Evolutionary conservation across 371 early-diverging fungal species (phyloP).

Genomic region (Phascolomyces articulosus): DNA sequence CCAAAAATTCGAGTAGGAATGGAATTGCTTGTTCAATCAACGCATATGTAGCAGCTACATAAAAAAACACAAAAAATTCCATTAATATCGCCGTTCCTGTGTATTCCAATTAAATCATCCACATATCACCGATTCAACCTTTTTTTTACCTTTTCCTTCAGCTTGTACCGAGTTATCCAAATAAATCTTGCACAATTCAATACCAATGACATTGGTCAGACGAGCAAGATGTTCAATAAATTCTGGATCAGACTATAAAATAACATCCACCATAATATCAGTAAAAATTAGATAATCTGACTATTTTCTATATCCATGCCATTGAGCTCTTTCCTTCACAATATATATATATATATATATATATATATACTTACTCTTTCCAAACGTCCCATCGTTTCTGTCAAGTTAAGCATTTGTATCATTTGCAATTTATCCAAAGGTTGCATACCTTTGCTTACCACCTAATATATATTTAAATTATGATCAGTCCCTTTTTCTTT

Average conservation of each 20-base stretch:
- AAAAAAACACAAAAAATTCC: neutral
- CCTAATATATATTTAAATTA: slow-evolving; percentile 26
- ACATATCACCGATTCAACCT: neutral
- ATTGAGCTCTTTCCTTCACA: too few relatives aligned
- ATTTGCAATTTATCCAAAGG: slow-evolving; percentile 86
- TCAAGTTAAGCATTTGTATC: slow-evolving; percentile 78
- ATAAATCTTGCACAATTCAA: slow-evolving; percentile 83
- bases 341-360: neutral
- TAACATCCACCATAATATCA: neutral
- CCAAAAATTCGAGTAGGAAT: slow-evolving; percentile 70
- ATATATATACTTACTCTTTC: slow-evolving; percentile 41
- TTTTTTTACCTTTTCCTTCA: slow-evolving; percentile 39
- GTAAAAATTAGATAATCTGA: too few relatives aligned
- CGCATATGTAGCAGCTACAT: slow-evolving; percentile 35
- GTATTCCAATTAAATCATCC: neutral
- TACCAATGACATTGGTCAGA: slow-evolving; percentile 80
- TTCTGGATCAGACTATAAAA: slow-evolving; percentile 62
- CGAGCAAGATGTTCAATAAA: slow-evolving; percentile 85
- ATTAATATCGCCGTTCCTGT: too few relatives aligned
- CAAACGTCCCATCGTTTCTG: slow-evolving; percentile 63
- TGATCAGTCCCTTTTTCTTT: too few relatives aligned
- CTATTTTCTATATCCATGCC: too few relatives aligned
- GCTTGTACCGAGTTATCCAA: slow-evolving; percentile 49
- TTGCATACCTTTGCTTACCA: slow-evolving; percentile 92
- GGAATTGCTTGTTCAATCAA: slow-evolving; percentile 70